Evolutionary conservation across 805 yeast species (phyloP).

Genomic region (Pichia membranifaciens): DNA sequence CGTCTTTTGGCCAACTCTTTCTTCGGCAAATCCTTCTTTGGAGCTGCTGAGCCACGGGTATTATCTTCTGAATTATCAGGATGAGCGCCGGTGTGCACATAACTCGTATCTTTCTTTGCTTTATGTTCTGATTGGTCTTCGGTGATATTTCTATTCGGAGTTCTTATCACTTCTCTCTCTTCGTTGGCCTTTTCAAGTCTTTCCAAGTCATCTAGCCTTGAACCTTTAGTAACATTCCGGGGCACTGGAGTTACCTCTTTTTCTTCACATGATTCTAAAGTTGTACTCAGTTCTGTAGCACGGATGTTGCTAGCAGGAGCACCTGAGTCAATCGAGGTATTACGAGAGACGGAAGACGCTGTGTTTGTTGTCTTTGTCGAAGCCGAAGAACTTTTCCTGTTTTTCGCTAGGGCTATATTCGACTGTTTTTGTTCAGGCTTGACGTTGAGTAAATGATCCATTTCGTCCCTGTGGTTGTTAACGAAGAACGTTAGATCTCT

Average conservation of each 20-base stretch:
- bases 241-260: constrained; percentile 1
- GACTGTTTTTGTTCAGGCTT: background rate
- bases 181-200: too few species aligned
- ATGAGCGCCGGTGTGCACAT: too few species aligned
- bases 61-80: too few species aligned
- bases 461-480: constrained; percentile 1
- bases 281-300: background rate
- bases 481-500: constrained; percentile 5
- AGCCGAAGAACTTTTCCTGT: constrained; percentile 3
- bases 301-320: background rate
- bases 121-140: too few species aligned
- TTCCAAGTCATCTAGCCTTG: background rate
- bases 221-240: background rate
- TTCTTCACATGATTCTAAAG: constrained; percentile 9
- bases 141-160: too few species aligned
- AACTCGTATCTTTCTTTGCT: too few species aligned
- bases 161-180: too few species aligned
- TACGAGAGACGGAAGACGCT: background rate
- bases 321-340: background rate
- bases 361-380: background rate
- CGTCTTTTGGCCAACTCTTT: background rate
- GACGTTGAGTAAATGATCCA: constrained; percentile 3
- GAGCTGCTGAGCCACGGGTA: too few species aligned
- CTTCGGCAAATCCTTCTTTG: too few species aligned
- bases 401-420: constrained; percentile 1